A percentile compares a stretch with the other conserved stretches of the same genome.
Conservation (phyloP, 345 rosid species). For the Eucalyptus cloeziana region DNA sequence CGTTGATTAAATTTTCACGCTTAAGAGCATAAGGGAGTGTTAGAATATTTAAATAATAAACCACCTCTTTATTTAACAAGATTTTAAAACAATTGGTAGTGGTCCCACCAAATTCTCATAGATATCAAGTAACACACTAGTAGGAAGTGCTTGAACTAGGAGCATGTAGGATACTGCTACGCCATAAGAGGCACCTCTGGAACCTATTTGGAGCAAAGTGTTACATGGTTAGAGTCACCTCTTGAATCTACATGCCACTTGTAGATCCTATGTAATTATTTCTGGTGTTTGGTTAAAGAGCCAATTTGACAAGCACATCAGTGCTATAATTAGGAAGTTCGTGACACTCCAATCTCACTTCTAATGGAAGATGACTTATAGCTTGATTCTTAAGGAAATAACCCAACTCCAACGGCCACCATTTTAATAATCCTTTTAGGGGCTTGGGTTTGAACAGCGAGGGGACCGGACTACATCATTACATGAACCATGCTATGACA, state of each 20-base stretch:
- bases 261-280: not conserved
- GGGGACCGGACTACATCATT: not conserved
- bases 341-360: not conserved
- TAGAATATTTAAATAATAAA: too few species aligned
- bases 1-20: fast-evolving
- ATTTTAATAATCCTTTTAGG: not conserved
- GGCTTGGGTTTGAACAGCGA: not conserved
- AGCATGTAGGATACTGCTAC: not conserved
- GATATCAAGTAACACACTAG: not conserved
- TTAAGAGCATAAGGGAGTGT: too few species aligned
- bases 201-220: not conserved
- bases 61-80: too few species aligned
- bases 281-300: not conserved
- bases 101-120: too few species aligned
- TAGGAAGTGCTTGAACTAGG: not conserved
- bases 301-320: not conserved
- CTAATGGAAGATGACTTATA: not conserved
- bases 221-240: not conserved
- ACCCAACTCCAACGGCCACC: not conserved
- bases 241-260: not conserved
- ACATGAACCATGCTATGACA: not conserved
- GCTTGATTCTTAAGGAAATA: not conserved
- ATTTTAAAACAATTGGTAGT: too few species aligned
- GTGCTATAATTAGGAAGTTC: not conserved
- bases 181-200: not conserved